phyloP scores from a whole-genome alignment of 345 rosid species.

The Jatropha curcas region DNA sequence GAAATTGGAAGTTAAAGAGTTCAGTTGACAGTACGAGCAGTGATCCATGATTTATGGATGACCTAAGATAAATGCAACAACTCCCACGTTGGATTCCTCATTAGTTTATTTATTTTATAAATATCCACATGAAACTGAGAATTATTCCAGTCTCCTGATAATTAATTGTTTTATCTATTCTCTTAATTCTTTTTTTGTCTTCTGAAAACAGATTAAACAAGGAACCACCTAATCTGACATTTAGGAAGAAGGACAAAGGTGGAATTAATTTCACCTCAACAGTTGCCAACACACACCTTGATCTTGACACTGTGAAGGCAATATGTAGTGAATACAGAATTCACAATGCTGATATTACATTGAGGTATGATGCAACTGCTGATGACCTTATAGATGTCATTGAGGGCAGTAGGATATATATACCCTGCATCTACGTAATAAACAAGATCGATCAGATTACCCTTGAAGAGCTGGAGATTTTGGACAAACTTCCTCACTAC shows the following conservation, averaged over 20 bases:
- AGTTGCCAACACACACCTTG: constrained; percentile 80
- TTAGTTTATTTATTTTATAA: neutral
- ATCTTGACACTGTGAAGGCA: constrained; percentile 94
- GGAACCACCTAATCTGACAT: constrained; percentile 95
- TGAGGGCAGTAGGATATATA: constrained; percentile 94
- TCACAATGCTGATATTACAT: constrained; percentile 95
- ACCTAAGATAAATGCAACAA: neutral
- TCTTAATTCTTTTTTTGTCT: constrained; percentile 12
- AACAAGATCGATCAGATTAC: constrained; percentile 98
- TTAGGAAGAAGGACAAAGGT: constrained; percentile 98
- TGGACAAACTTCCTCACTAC: constrained; percentile 98
- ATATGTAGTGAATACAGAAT: constrained; percentile 95
- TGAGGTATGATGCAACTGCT: constrained; percentile 91
- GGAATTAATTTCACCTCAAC: constrained; percentile 92
- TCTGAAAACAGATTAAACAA: constrained; percentile 75
- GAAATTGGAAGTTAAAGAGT: neutral
- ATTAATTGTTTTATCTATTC: neutral
- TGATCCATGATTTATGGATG: neutral
- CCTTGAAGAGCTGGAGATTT: constrained; percentile 88
- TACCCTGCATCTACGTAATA: constrained; percentile 93
- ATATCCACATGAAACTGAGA: neutral
- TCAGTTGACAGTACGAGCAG: neutral
- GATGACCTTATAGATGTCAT: constrained; percentile 99
- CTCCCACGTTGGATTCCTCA: neutral
- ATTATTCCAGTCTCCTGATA: neutral